Evolutionary conservation across 805 yeast genomes (phyloP), one percentile per base, ranked within the genome.

Genomic region (Metschnikowia bowlesiae): DNA sequence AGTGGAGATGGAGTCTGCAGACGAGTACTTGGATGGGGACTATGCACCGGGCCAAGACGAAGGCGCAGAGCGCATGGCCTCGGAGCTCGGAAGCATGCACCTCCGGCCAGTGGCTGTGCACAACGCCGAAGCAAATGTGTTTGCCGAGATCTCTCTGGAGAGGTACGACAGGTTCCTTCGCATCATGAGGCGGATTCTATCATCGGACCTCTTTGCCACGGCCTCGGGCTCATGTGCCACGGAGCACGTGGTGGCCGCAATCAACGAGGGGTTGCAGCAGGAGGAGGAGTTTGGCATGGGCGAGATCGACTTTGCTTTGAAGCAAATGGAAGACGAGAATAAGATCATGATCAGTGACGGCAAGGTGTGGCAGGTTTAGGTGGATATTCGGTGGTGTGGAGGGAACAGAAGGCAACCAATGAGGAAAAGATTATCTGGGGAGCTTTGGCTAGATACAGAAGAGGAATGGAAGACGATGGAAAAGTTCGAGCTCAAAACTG

Each of bases 341-440:
- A 64, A 68, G 57, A 58, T 73, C 38, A 66, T 67, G 65, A 51
- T 62, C n/a, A 64, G 67, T 46, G 74, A 71, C 52, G 75, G 72
- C 32, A 69, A 70, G 61, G 61, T 73, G 43, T 71, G 70, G 68
- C 64, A 64, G 56, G 65, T 70, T 46, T 70, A 62, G 45, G 6
- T 8, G 16, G 16, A 6, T 6, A 37, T 37, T 22, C 39, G 26
- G 10, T 10, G n/a, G 13, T n/a, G 10, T 10, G 14, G 14, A n/a
- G 38, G n/a, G 38, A 35, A 35, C 11, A 10, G 8, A 8, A 6
- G 32, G 10, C 32, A 30, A 8, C 9, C 10, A 10, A 8, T 30
- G 8, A 6, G 10, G 11, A 10, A 30, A 30, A 30, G 32, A 30
- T 5, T 22, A 22, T 16, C 18, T 16, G 18, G 18, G 18, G 18